phyloP scores from a whole-genome alignment of 345 rosid genomes.

The Hirschfeldia incana region DNA sequence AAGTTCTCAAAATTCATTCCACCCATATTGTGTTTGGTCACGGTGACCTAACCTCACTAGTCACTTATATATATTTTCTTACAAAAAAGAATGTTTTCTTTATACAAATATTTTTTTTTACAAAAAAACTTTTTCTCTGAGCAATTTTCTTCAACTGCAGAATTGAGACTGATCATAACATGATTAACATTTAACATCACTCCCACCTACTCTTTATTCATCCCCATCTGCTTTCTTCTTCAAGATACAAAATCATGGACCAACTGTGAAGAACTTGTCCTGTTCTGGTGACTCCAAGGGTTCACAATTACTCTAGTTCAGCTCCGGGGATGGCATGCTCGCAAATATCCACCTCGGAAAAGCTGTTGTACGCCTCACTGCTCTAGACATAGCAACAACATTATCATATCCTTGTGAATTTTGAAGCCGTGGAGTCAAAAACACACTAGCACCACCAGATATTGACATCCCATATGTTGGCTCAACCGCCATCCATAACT shows the following conservation, averaged over 20 bases:
- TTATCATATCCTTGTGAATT: constrained; percentile 52
- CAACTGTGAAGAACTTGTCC: constrained; percentile 66
- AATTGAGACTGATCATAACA: constrained; percentile 27
- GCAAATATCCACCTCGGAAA: constrained; percentile 43
- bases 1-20: not conserved
- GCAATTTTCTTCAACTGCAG: constrained; percentile 24
- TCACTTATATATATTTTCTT: constrained; percentile 14
- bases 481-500: constrained; percentile 21
- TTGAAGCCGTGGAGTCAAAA: constrained; percentile 87
- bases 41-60: constrained; percentile 24
- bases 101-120: constrained; percentile 27
- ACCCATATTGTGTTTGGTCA: constrained; percentile 24
- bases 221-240: constrained; percentile 15
- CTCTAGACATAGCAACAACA: constrained; percentile 34
- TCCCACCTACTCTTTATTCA: constrained; percentile 22
- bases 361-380: constrained; percentile 29
- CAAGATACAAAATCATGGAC: constrained; percentile 79
- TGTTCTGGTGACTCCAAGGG: constrained; percentile 64
- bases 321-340: constrained; percentile 46
- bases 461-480: constrained; percentile 40
- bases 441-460: constrained; percentile 64
- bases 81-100: constrained; percentile 32
- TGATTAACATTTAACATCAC: not conserved
- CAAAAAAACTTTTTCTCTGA: not conserved
- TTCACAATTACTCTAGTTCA: constrained; percentile 56